phyloP scores from a whole-genome alignment of 108 stramenopile species.

The Hondaea fermentalgiana region DNA sequence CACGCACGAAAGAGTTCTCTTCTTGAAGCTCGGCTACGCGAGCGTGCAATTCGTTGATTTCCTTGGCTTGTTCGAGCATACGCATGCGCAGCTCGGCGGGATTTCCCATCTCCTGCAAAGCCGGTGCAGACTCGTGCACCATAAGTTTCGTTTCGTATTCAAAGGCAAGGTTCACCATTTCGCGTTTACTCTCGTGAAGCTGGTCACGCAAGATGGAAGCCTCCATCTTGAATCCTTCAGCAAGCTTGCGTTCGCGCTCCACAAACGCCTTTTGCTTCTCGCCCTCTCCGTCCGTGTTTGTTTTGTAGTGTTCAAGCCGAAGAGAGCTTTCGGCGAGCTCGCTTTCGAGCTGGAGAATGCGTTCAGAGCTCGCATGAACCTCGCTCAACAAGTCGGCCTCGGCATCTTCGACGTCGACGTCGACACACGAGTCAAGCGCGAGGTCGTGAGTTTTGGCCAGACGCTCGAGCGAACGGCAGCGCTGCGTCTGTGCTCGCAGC shows the following conservation, averaged over 20 bases:
- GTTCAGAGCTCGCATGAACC: neutral
- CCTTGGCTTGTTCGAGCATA: neutral
- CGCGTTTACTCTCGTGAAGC: slow-evolving; percentile 7
- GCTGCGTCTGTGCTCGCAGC: neutral
- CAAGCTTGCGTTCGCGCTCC: neutral
- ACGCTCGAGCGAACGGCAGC: neutral
- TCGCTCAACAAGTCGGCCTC: neutral
- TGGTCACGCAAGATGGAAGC: neutral
- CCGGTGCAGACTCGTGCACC: neutral
- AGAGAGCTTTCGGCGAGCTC: neutral
- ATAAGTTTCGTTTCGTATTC: slow-evolving; percentile 6
- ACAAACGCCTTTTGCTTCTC: neutral
- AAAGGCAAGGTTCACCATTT: neutral
- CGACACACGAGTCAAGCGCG: neutral
- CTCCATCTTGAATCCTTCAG: neutral
- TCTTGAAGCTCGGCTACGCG: neutral
- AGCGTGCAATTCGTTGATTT: neutral
- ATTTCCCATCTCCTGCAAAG: slow-evolving; percentile 7
- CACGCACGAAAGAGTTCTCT: neutral
- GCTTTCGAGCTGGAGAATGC: neutral
- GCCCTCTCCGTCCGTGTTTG: neutral
- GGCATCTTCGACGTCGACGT: neutral
- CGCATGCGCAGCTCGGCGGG: neutral
- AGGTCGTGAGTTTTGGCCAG: neutral
- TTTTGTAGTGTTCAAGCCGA: neutral